A percentile compares a stretch with the other conserved stretches of the same genome.
phyloP scores from a whole-genome alignment of 164 flowering plant species.

The Nymphaea thermarum region DNA sequence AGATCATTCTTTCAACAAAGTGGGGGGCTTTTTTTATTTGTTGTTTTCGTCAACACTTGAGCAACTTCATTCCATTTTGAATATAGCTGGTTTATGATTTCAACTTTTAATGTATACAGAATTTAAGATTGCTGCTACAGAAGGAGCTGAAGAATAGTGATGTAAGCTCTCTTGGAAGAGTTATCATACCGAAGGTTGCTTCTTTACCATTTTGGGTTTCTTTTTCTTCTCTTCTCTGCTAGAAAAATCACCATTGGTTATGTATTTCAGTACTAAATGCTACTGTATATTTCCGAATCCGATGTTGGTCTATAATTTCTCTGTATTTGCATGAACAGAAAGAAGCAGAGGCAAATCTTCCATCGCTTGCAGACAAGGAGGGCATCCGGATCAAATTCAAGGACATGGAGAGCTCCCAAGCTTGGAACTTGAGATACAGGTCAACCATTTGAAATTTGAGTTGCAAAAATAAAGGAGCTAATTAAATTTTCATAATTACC shows the following conservation, averaged over 20 bases:
- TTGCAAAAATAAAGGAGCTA: too few relatives aligned
- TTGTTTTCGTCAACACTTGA: neutral
- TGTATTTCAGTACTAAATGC: too few relatives aligned
- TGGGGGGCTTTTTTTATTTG: neutral
- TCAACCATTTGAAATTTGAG: neutral
- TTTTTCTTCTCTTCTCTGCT: too few relatives aligned
- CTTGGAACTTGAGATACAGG: slow-evolving; percentile 1
- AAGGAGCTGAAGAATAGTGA: slow-evolving; percentile 73
- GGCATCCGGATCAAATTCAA: neutral
- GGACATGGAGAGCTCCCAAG: neutral
- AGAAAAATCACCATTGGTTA: too few relatives aligned
- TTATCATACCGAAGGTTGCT: slow-evolving; percentile 41
- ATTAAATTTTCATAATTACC: too few relatives aligned
- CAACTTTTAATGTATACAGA: neutral
- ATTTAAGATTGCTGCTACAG: slow-evolving; percentile 42
- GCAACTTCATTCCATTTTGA: neutral
- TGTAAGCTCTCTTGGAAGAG: slow-evolving; percentile 53
- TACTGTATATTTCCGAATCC: too few relatives aligned
- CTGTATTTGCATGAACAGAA: neutral
- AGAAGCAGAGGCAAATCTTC: slow-evolving; percentile 3
- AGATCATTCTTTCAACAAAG: neutral
- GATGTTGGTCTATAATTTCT: too few relatives aligned
- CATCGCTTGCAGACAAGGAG: neutral
- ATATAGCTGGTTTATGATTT: neutral
- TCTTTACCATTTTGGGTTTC: neutral